Evolutionary conservation across 2,329 filamentous ascomycete species (phyloP).

Genomic region (Sphaerulina populicola): DNA sequence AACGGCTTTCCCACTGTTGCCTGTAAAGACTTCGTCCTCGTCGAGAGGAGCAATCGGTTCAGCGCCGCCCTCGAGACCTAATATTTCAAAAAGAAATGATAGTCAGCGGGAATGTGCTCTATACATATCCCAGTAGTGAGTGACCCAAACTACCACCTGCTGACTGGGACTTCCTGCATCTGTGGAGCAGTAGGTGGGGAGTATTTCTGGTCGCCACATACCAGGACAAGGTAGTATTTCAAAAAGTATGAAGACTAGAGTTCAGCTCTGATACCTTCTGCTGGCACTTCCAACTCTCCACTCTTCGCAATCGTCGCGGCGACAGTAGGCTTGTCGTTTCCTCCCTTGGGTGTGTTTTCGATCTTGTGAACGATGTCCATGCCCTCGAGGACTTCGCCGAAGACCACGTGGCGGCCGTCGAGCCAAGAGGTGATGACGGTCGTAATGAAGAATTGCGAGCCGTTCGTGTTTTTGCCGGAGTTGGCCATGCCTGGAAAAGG

Average conservation of each 20-base stretch:
- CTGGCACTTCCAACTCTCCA: constrained; percentile 71
- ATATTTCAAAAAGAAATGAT: background rate
- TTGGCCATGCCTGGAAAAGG: constrained; percentile 64
- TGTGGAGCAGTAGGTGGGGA: constrained; percentile 1
- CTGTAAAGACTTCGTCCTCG: constrained; percentile 33
- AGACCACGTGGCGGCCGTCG: constrained; percentile 76
- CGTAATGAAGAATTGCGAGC: constrained; percentile 87
- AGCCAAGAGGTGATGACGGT: constrained; percentile 74
- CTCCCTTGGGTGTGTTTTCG: constrained; percentile 58
- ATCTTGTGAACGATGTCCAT: constrained; percentile 73
- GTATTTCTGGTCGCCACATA: background rate
- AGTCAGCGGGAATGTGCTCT: constrained; percentile 4
- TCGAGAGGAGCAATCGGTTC: constrained; percentile 36
- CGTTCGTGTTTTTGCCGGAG: constrained; percentile 76
- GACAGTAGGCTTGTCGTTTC: constrained; percentile 60
- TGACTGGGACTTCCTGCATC: background rate
- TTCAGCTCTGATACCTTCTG: constrained; percentile 89
- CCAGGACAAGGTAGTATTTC: background rate
- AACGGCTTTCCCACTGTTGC: constrained; percentile 5
- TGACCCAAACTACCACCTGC: background rate
- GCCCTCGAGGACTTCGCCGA: constrained; percentile 80
- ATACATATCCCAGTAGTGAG: constrained; percentile 4
- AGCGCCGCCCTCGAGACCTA: constrained; percentile 41
- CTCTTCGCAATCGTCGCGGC: constrained; percentile 71
- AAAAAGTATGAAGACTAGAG: constrained; percentile 51